Percentiles rank a stretch among this genome's conserved stretches.
Evolutionary conservation across 495 filamentous ascomycete genomes (phyloP).

Genomic region (Wilcoxina mikolae): DNA sequence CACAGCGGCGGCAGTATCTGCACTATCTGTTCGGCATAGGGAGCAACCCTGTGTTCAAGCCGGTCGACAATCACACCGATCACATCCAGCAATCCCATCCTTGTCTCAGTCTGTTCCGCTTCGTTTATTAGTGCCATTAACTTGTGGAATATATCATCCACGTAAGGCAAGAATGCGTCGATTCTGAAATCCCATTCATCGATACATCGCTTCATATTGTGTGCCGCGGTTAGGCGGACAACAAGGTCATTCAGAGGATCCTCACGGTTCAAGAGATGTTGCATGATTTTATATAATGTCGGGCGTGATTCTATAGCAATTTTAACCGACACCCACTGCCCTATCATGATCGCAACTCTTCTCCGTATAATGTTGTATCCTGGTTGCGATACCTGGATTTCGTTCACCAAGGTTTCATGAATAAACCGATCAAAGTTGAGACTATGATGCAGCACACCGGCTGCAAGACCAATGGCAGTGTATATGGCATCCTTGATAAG

Average conservation of each 20-base stretch:
- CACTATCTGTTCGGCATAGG: slow-evolving; percentile 68
- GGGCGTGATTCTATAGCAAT: slow-evolving; percentile 46
- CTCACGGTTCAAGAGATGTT: slow-evolving; percentile 62
- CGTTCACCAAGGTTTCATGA: slow-evolving; percentile 53
- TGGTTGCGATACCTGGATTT: slow-evolving; percentile 60
- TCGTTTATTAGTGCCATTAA: slow-evolving; percentile 65
- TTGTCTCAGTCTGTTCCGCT: slow-evolving; percentile 70
- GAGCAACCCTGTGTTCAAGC: slow-evolving; percentile 57
- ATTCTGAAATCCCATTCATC: slow-evolving; percentile 68
- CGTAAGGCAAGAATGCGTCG: slow-evolving; percentile 57
- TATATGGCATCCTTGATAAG: slow-evolving; percentile 86
- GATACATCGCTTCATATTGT: slow-evolving; percentile 62
- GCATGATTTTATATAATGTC: slow-evolving; percentile 77
- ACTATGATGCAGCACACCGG: slow-evolving; percentile 49
- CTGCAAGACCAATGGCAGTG: slow-evolving; percentile 74
- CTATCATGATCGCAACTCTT: slow-evolving; percentile 71
- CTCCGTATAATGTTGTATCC: slow-evolving; percentile 78
- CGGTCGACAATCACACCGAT: slow-evolving; percentile 63
- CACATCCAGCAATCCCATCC: slow-evolving; percentile 72
- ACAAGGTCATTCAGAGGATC: slow-evolving; percentile 78
- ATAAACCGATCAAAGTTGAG: slow-evolving; percentile 76
- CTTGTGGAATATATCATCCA: slow-evolving; percentile 47
- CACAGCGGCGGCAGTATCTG: slow-evolving; percentile 67
- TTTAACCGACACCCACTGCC: slow-evolving; percentile 75
- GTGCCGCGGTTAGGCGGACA: slow-evolving; percentile 77